phyloP scores from a whole-genome alignment of 768 basidiomycete species.

The Cystofilobasidium macerans region DNA sequence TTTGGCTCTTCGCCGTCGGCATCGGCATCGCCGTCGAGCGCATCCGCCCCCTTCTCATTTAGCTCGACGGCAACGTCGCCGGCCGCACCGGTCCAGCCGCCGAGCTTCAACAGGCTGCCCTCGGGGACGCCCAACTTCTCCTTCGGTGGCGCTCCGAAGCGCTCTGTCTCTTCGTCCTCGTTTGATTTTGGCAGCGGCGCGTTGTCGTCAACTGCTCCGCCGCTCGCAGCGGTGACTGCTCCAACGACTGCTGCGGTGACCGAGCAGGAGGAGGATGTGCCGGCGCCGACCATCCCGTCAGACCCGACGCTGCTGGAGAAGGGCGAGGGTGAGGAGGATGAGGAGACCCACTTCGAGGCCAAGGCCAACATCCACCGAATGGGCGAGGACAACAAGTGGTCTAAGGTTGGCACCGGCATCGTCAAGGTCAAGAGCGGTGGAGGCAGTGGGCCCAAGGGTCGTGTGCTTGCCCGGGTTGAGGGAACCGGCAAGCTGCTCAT shows the following conservation, averaged over 20 bases:
- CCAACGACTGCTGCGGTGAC: neutral
- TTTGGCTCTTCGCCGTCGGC: neutral
- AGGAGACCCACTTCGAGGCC: constrained; percentile 17
- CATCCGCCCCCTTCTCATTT: constrained; percentile 20
- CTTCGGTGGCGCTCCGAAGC: constrained; percentile 18
- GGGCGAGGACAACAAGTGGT: constrained; percentile 10
- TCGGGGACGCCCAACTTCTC: constrained; percentile 26
- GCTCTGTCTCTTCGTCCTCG: constrained; percentile 20
- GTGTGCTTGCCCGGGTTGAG: constrained; percentile 20
- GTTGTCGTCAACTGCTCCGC: neutral
- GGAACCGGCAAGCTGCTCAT: constrained; percentile 20
- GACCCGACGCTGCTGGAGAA: constrained; percentile 22
- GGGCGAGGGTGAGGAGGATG: constrained; percentile 24
- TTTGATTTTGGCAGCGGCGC: neutral
- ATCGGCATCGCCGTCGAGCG: neutral
- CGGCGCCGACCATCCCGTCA: constrained; percentile 25
- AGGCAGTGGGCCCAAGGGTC: constrained; percentile 11
- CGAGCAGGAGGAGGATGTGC: constrained; percentile 13
- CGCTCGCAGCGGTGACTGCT: neutral
- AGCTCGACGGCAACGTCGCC: constrained; percentile 4
- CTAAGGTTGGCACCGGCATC: constrained; percentile 17
- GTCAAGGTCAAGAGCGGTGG: constrained; percentile 25
- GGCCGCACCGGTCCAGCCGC: constrained; percentile 6
- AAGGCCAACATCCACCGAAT: constrained; percentile 11
- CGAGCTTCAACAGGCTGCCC: constrained; percentile 19